Evolutionary conservation across 148 eudicot species (phyloP), one percentile per base, ranked within the genome.

Genomic region (Vaccinium vitisidaea): DNA sequence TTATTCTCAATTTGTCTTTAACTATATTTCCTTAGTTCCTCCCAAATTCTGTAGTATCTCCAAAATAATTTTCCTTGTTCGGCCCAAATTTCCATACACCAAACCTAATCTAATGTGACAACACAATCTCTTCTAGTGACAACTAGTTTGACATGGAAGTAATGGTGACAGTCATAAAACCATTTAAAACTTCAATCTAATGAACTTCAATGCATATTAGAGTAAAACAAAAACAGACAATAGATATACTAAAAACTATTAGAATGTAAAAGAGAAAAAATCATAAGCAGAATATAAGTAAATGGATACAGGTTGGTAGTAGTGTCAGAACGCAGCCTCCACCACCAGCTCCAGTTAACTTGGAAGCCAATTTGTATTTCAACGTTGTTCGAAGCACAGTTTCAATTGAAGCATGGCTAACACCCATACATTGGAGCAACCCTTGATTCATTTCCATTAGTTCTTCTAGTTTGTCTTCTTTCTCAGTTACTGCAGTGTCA

Each of bases 381-480:
- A 92, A 77, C 7, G 98, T 95, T 32, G 95, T 93, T 77, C 89
- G 91, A 55, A 93, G 92, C 82, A 96, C 94, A 79, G 95, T 91
- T 87, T 95, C 99, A 52, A 96, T 96, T 11, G 97, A 89, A 80
- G 93, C 91, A 90, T 96, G 99, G 91, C 95, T 96, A 69, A 96
- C 98, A 19, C 99, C 99, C 98, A 96, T 95, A 85, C 98, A 93
- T 77, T 93, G 98, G 82, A 96, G 98, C 84, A 96, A 83, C 6
- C 99, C 99, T 86, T 96, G 99, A 87, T 94, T 96, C 96, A 96
- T 96, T 88, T 92, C 96, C 98, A 96, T 95, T 59, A 96, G 86
- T 81, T 96, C 99, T 88, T 88, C 92, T 86, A 96, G 77, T 83
- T 90, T 94, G 43, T 90, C 93, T 92, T 96, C 99, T 85, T 93